Conservation (phyloP, 164 flowering plant species). For the Umbellularia californica region DNA sequence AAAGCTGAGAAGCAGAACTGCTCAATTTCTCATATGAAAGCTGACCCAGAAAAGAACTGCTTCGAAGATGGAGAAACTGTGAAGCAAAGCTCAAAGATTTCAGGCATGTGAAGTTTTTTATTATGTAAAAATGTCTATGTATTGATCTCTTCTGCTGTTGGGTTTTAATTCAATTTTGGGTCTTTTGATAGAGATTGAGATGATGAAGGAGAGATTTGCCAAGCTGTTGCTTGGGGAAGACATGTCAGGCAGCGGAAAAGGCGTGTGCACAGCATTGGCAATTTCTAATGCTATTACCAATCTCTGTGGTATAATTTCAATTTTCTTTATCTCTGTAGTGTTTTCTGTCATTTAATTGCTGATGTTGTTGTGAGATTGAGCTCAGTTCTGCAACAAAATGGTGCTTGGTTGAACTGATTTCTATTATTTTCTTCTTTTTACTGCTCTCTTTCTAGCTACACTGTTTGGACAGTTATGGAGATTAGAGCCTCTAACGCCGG, state of each 20-base stretch:
- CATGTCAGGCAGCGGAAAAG: constrained; percentile 86
- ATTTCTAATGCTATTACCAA: constrained; percentile 84
- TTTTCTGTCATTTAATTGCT: not conserved
- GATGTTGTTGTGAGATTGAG: not conserved
- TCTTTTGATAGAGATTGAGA: constrained; percentile 46
- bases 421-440: not conserved
- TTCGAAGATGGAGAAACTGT: too few species aligned
- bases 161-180: not conserved
- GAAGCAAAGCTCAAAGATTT: too few species aligned
- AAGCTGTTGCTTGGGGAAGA: constrained; percentile 85
- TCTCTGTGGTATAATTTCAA: constrained; percentile 44
- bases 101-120: too few species aligned
- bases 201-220: constrained; percentile 82
- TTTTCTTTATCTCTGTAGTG: not conserved
- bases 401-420: too few species aligned
- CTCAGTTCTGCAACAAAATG: not conserved
- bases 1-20: too few species aligned
- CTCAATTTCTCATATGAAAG: too few species aligned
- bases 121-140: too few species aligned
- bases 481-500: constrained; percentile 62
- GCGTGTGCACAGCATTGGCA: constrained; percentile 78
- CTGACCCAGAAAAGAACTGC: too few species aligned
- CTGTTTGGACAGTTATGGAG: constrained; percentile 85
- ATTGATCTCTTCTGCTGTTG: too few species aligned
- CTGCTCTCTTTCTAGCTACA: constrained; percentile 36